Evolutionary conservation across 2,329 filamentous ascomycete species (phyloP).

Genomic region (Diplodia sapinea): DNA sequence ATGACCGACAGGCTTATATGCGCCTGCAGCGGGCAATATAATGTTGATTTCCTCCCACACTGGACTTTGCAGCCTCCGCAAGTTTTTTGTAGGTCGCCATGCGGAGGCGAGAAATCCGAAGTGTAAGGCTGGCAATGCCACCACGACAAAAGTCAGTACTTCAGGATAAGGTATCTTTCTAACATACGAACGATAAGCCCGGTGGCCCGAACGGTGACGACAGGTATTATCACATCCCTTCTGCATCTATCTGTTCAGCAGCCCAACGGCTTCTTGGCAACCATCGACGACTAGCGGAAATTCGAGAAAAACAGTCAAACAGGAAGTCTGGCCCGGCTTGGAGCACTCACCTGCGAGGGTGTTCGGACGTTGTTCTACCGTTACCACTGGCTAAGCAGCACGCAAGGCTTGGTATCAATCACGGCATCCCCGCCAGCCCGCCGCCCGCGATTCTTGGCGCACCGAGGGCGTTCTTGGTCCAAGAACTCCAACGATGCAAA

Average conservation of each 20-base stretch:
- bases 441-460: slow-evolving; percentile 14
- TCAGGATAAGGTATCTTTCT: not conserved
- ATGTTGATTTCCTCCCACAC: not conserved
- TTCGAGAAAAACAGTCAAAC: not conserved
- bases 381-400: slow-evolving; percentile 16
- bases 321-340: slow-evolving; percentile 21
- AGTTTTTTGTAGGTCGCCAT: not conserved
- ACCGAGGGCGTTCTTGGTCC: slow-evolving; percentile 8
- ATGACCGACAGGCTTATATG: too few relatives aligned
- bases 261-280: slow-evolving; percentile 3
- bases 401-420: slow-evolving; percentile 28
- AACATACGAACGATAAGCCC: slow-evolving; percentile 1
- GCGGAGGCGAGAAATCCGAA: not conserved
- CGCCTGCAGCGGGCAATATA: not conserved
- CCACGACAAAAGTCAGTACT: not conserved
- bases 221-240: not conserved
- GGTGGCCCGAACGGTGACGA: not conserved
- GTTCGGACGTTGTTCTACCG: not conserved
- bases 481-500: not conserved
- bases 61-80: not conserved
- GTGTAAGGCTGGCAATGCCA: too few relatives aligned
- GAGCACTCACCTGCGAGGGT: not conserved
- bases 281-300: not conserved
- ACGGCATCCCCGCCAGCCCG: slow-evolving; percentile 9
- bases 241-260: slow-evolving; percentile 10